Conservation (phyloP, 441 rosid species). For the Brassica hybrid region DNA sequence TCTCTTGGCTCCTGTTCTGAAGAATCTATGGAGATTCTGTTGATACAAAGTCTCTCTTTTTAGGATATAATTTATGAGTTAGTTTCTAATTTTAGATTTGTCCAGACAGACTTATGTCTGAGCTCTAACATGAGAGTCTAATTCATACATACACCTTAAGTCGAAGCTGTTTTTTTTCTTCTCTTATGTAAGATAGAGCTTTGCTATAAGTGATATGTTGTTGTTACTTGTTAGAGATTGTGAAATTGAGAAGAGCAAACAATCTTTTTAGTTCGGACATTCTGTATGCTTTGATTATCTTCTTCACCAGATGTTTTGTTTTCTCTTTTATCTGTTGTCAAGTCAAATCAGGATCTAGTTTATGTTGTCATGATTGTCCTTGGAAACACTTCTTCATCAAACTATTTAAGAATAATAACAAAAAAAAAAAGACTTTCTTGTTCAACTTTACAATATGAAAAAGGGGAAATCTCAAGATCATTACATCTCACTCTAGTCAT, state of each 20-base stretch:
- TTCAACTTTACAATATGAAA: constrained; percentile 18
- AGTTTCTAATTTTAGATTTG: not conserved
- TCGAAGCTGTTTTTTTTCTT: too few species aligned
- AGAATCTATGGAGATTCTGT: constrained; percentile 16
- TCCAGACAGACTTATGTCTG: not conserved
- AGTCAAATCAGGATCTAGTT: not conserved
- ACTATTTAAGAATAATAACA: constrained; percentile 17
- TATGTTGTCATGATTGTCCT: not conserved
- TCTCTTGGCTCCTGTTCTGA: not conserved
- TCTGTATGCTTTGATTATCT: not conserved
- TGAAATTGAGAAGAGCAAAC: not conserved
- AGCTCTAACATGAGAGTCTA: not conserved
- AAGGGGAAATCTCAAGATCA: constrained; percentile 19
- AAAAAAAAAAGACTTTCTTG: not conserved
- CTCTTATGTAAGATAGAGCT: not conserved
- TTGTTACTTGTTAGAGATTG: constrained; percentile 9
- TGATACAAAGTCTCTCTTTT: not conserved
- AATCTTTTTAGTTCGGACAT: not conserved
- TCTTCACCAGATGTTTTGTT: not conserved
- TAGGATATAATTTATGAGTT: not conserved
- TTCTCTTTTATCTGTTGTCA: not conserved
- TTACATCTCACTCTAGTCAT: constrained; percentile 15
- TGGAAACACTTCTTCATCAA: constrained; percentile 4
- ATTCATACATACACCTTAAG: too few species aligned
- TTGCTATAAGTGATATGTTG: not conserved